Percentiles rank a stretch among this genome's conserved stretches.
phyloP scores from a whole-genome alignment of 495 filamentous ascomycete species.

The Cryomyces minteri region DNA sequence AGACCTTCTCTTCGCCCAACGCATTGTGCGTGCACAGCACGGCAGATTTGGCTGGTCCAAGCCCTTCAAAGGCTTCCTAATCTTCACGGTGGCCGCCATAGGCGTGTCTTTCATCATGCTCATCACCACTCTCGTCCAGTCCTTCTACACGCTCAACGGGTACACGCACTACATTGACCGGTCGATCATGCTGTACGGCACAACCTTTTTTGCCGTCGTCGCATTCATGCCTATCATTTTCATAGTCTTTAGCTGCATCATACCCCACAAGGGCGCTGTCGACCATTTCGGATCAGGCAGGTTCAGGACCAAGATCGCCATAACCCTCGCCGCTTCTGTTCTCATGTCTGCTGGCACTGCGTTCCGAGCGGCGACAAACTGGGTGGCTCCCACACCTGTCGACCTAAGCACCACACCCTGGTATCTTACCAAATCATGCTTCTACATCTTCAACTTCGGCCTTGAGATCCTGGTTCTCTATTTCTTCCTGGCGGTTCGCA shows the following conservation, averaged over 20 bases:
- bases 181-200: conserved; percentile 7
- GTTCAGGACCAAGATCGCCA: conserved; percentile 10
- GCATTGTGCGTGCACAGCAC: conserved; percentile 16
- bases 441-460: conserved; percentile 63
- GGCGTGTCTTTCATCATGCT: conserved; percentile 5
- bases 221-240: conserved; percentile 7
- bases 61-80: background rate
- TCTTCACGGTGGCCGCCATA: conserved; percentile 9
- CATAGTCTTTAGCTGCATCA: conserved; percentile 3
- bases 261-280: conserved; percentile 2
- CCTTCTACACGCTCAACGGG: conserved; percentile 12
- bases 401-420: background rate
- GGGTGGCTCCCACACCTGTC: conserved; percentile 4
- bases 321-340: conserved; percentile 6
- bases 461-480: conserved; percentile 52
- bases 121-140: conserved; percentile 8
- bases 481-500: conserved; percentile 40
- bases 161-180: conserved; percentile 7
- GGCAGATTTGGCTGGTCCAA: conserved; percentile 14
- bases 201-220: conserved; percentile 12
- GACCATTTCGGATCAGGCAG: conserved; percentile 16
- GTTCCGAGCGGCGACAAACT: conserved; percentile 10
- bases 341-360: conserved; percentile 10
- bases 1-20: conserved; percentile 17
- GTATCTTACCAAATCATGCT: conserved; percentile 14